Evolutionary conservation across 352 stramenopile species (phyloP), one percentile per base, ranked within the genome.

Genomic region (Pythium brassicae): DNA sequence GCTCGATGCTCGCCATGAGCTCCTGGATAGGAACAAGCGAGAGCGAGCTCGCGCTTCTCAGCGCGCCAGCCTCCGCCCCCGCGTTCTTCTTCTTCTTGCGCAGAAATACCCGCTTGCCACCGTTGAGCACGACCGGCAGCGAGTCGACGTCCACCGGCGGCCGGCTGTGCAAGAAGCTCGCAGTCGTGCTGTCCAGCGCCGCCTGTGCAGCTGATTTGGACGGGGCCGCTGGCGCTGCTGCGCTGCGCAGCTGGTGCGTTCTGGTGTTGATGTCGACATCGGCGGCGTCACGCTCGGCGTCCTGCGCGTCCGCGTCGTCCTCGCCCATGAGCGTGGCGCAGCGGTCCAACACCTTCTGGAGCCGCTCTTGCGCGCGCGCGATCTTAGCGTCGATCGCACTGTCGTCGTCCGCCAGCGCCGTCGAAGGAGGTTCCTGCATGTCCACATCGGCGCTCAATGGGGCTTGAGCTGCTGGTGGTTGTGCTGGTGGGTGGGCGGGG

Each of bases 81-180:
- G 34, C 50, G 17, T 57, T 37, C 43, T 55, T 50, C 10, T 47
- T 44, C 47, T 83, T 83, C 63, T 89, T 89, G 55, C 81, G 72
- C 51, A 91, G 34, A 32, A 91, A 91, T 56, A 83, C 68, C 8
- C 81, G 64, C 44, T 77, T 68, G 19, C 79, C 76, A 7, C 71
- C 71, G 14, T 59, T 56, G 23, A 91, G 59, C 37, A 87, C 72
- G 27, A 92, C 69, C 2, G 78, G 48, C 40, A 87, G 65, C 23
- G 78, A 89, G 27, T 82, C 74, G 4, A 82, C 68, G 42, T 92
- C 78, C 32, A 83, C 73, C 0, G 78, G 77, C 7, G 80, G 80
- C n/a, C 78, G 72, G 57, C 44, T 74, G 46, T 77, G 69, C n/a
- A 93, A 51, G 64, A 76, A 89, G 8, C 70, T 59, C 7, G 66